Evolutionary conservation across 2,329 filamentous ascomycete species (phyloP).

Genomic region (Cladophialophora chaetospira): DNA sequence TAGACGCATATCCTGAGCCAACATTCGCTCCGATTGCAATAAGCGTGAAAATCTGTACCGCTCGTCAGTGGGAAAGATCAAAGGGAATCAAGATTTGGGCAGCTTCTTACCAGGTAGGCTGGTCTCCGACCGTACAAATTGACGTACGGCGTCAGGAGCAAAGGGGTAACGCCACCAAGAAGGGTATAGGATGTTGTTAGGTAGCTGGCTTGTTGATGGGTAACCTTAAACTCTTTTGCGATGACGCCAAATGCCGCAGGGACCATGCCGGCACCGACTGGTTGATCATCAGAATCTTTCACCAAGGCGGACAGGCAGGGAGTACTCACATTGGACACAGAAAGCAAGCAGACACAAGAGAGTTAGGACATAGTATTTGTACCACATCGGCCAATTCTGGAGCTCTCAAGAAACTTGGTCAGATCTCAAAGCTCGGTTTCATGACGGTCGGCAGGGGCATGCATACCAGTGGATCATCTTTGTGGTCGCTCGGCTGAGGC

Average conservation of each 20-base stretch:
- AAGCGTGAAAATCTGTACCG: conserved; percentile 1
- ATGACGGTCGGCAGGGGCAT: neutral
- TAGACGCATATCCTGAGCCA: conserved; percentile 3
- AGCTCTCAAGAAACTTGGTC: neutral
- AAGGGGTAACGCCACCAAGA: conserved; percentile 2
- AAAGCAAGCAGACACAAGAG: conserved; percentile 8
- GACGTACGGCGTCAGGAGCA: conserved; percentile 8
- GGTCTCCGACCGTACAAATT: conserved; percentile 8
- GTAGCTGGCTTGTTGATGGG: conserved; percentile 8
- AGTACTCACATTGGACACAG: conserved; percentile 4
- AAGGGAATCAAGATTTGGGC: neutral
- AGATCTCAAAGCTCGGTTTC: neutral
- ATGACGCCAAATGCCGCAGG: conserved; percentile 7
- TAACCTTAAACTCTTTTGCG: conserved; percentile 5
- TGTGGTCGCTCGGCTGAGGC: conserved; percentile 10
- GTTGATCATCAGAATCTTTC: neutral
- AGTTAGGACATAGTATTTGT: conserved; percentile 6
- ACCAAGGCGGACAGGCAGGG: no score
- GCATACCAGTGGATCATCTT: conserved; percentile 11
- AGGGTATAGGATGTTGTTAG: conserved; percentile 6
- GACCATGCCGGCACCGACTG: conserved; percentile 8
- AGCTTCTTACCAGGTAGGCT: neutral
- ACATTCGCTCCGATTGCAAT: conserved; percentile 5
- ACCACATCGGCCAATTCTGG: conserved; percentile 8
- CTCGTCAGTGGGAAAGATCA: neutral